Evolutionary conservation across 1,284 basidiomycete species (phyloP).

Genomic region (Baeospora myosura): DNA sequence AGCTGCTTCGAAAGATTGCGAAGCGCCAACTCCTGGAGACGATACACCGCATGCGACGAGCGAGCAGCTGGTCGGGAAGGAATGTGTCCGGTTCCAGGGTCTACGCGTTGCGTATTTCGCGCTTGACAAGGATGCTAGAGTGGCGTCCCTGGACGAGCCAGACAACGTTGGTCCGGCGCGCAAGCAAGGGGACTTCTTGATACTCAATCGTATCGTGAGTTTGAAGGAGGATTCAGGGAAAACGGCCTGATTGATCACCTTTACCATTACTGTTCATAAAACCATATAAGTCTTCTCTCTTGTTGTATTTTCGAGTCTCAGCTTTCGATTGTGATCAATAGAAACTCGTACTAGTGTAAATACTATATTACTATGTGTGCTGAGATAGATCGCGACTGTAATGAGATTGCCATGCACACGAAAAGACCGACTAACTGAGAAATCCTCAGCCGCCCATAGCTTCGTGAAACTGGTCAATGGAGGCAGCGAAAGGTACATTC

Average conservation of each 20-base stretch:
- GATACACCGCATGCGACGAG: conserved; percentile 65
- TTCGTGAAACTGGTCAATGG: too few species aligned
- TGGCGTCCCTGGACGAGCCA: conserved; percentile 56
- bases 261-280: too few species aligned
- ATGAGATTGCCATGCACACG: too few species aligned
- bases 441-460: too few species aligned
- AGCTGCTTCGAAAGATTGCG: conserved; percentile 47
- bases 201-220: conserved; percentile 91
- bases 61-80: conserved; percentile 84
- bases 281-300: too few species aligned
- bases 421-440: too few species aligned
- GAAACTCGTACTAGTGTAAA: background rate
- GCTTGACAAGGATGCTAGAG: conserved; percentile 77
- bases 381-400: too few species aligned
- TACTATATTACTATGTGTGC: background rate
- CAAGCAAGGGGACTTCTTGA: conserved; percentile 67
- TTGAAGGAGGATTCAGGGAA: conserved; percentile 97
- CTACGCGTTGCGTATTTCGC: conserved; percentile 94
- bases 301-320: too few species aligned
- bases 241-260: too few species aligned
- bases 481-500: conserved; percentile 14
- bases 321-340: too few species aligned
- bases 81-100: conserved; percentile 95
- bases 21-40: conserved; percentile 26
- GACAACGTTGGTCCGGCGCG: conserved; percentile 36